Evolutionary conservation across 2,329 filamentous ascomycete species (phyloP), one percentile per base, ranked within the genome.

Genomic region (Fusarium verrucosum): DNA sequence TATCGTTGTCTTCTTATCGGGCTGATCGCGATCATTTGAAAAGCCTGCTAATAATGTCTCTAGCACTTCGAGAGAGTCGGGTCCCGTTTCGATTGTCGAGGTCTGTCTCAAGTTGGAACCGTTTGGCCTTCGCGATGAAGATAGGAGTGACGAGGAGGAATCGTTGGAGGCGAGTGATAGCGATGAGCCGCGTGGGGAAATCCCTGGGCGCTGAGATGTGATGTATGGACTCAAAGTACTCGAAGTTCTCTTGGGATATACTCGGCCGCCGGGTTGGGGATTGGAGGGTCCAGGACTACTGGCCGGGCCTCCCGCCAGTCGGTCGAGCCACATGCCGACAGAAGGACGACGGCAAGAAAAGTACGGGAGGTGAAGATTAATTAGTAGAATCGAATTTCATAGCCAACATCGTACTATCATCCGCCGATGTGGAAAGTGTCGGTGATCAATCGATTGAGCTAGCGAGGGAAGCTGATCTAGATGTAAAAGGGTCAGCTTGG

Each of bases 321-420:
- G 90, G 81, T 97, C 93, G 74, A 96, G 87, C 93, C 93, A 97
- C 92, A 96, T 96, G 71, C 71, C 78, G 72, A 60, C 55, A 53
- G 60, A 61, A 38, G 62, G 44, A 51, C 37, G 53, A 50, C 43
- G 56, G 47, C 25, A 36, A 50, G 25, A 44, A 33, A 37, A 58
- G n/a, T 44, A 28, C 33, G 37, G 23, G 17, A 43, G 35, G 33
- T 20, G 26, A 17, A 19, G 35, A 38, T 68, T 55, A 58, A 44
- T 65, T 25, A 35, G 32, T 53, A 11, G 17, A 22, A 43, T 35
- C 37, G 17, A 37, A 13, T 13, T 33, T 28, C 44, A 28, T 32
- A 28, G 19, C 23, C 23, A 42, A n/a, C 42, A 50, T 49, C 55
- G 70, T 59, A 54, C 41, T 66, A 64, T 59, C 41, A 28, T 62